phyloP scores from a whole-genome alignment of 108 stramenopile species.

The Cyclotella kingstonii region DNA sequence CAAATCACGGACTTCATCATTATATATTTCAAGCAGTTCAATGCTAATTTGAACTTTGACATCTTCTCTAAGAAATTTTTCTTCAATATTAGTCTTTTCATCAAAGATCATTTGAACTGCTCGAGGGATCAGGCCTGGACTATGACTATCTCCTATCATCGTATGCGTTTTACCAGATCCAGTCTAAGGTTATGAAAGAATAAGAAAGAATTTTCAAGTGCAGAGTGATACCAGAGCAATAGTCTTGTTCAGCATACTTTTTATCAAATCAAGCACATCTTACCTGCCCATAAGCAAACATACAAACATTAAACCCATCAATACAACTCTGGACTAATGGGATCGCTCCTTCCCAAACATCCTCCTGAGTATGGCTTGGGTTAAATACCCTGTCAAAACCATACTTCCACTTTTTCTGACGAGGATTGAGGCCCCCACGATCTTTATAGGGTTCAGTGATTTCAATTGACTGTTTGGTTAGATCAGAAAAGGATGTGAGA shows the following conservation, averaged over 20 bases:
- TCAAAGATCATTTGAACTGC: constrained; percentile 81
- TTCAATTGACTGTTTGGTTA: constrained; percentile 72
- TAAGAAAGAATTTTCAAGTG: neutral
- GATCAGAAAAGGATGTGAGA: constrained; percentile 53
- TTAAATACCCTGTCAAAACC: constrained; percentile 78
- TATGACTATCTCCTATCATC: constrained; percentile 78
- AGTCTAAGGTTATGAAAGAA: constrained; percentile 2
- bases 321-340: constrained; percentile 83
- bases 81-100: constrained; percentile 59
- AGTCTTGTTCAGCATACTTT: neutral
- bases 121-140: constrained; percentile 68
- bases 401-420: constrained; percentile 67
- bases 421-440: constrained; percentile 72
- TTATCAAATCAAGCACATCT: constrained; percentile 48
- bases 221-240: neutral
- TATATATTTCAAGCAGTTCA: constrained; percentile 97
- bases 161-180: constrained; percentile 91
- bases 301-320: constrained; percentile 89
- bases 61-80: constrained; percentile 33
- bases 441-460: constrained; percentile 75
- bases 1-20: constrained; percentile 93
- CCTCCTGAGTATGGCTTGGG: constrained; percentile 57
- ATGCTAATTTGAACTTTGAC: constrained; percentile 66
- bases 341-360: constrained; percentile 82
- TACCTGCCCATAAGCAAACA: constrained; percentile 92